Evolutionary conservation across 306 rosid genomes (phyloP), one percentile per base, ranked within the genome.

Genomic region (Prunus davidiana): DNA sequence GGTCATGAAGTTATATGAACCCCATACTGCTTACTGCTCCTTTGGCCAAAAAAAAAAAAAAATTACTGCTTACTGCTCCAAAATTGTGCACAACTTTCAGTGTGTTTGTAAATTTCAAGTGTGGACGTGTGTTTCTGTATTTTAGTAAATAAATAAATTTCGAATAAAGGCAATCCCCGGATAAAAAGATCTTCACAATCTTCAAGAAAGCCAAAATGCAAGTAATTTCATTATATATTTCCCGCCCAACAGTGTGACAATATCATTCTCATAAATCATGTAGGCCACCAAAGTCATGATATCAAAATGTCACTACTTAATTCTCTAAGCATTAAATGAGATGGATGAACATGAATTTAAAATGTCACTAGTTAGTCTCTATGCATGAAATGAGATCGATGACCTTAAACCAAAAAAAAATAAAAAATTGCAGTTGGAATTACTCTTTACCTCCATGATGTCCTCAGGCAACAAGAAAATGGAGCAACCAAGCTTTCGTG

Each of bases 401-500:
- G 54, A 7, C 43, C 43, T 1, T 13, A 25, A 25, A 60, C 13
- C n/a, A 68, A 67, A 61, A 76, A 49, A 1, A 27, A 28, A 28
- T 2, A 68, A 4, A 22, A 32, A 74, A 74, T 27, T 50, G 63
- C n/a, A 58, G 64, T 69, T 34, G 64, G 64, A 79, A 22, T 41
- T 72, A 60, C 38, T 55, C 41, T 24, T 49, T 84, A 96, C 99
- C 99, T 91, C 98, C 86, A 91, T 91, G 67, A 96, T 91, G 84
- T 96, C 99, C 52, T 96, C 97, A 4, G 99, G 99, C 55, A 96
- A 77, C 86, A 96, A 86, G 86, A 91, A 96, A 58, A 92, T 92
- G 75, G 97, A 96, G 76, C 99, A 96, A 67, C 97, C 99, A 30
- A 96, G 96, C 90, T 96, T 96, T 61, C 99, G 84, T 10, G 99